Percentiles rank a stretch among this genome's conserved stretches.
These are phyloP conservation scores for Claviceps humidiphila DNA, from an alignment of 2,329 filamentous ascomycete genomes.

Conservation along the genomic window DNA sequence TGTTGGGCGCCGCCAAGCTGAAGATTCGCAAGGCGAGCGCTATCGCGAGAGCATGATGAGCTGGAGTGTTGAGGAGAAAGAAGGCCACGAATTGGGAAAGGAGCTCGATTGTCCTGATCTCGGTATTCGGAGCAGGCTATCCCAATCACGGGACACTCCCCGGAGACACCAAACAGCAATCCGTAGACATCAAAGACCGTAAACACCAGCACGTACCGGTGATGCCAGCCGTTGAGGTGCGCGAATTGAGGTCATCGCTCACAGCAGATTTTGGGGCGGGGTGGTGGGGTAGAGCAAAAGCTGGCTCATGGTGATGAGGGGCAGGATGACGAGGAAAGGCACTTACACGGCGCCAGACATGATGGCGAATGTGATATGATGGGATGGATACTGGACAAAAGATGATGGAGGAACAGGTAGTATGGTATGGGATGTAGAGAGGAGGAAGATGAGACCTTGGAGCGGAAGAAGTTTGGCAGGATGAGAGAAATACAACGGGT, in stretches of 20 bases:
- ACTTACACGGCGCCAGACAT: slow-evolving; percentile 61
- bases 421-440: slow-evolving; percentile 8
- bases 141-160: background rate
- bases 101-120: background rate
- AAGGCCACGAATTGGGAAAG: slow-evolving; percentile 1
- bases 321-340: slow-evolving; percentile 4
- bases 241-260: slow-evolving; percentile 22
- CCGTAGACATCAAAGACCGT: background rate
- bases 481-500: slow-evolving; percentile 6
- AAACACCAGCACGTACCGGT: slow-evolving; percentile 9
- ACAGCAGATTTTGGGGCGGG: slow-evolving; percentile 19
- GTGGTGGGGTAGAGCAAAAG: slow-evolving; percentile 24
- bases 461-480: slow-evolving; percentile 5
- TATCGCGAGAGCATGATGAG: slow-evolving; percentile 31
- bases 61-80: slow-evolving; percentile 14
- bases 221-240: slow-evolving; percentile 15
- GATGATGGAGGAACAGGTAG: slow-evolving; percentile 1
- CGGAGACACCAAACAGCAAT: background rate
- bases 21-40: slow-evolving; percentile 63
- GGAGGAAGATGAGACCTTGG: slow-evolving; percentile 4
- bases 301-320: background rate
- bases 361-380: slow-evolving; percentile 18
- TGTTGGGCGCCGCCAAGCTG: slow-evolving; percentile 51
- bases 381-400: background rate
- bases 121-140: background rate